Evolutionary conservation across 2,329 filamentous ascomycete genomes (phyloP), one percentile per base, ranked within the genome.

Genomic region (Plectosphaerella plurivora): DNA sequence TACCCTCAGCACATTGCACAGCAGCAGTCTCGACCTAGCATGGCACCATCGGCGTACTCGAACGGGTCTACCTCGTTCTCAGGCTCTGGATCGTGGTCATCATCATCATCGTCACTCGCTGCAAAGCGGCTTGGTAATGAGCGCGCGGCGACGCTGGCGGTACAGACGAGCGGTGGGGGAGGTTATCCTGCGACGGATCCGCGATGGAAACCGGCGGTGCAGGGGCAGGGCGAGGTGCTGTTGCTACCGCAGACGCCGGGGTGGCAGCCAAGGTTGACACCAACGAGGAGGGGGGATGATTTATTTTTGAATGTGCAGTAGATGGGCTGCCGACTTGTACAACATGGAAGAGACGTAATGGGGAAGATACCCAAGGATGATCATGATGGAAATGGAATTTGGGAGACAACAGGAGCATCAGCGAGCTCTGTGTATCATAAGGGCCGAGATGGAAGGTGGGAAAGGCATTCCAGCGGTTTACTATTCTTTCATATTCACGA

Each of bases 241-340:
- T 59, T 62, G 24, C 60, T 75, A 42, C 76, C 77, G 1, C 66
- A 65, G 36, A 79, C 77, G 37, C 82, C 83, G 1, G 75, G 76
- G 1, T 86, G 84, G 83, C 73, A 83, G 58, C 85, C 85, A 3
- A 79, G 77, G 58, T 61, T 89, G 60, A 89, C 86, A 45, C 87
- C 87, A 3, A 84, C 82, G 52, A 72, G 84, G 55, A 75, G 82
- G 47, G 86, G 87, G 0, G 81, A 86, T 24, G 84, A 89, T 63
- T 62, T 89, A 54, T 86, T 79, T 57, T 61, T 84, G 59, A 78
- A 78, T 57, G 79, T 84, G 55, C 73, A 76, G 55, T 82, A 55
- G 51, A 33, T 28, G 28, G 28, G 7, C 22, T 22, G 22, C 22
- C 28, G 28, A 33, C 22, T 33, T 33, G 28, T 33, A 33, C 28